Percentiles rank a stretch among this genome's conserved stretches.
Evolutionary conservation across 805 yeast genomes (phyloP).

Genomic region (Pichia cephalocereana): DNA sequence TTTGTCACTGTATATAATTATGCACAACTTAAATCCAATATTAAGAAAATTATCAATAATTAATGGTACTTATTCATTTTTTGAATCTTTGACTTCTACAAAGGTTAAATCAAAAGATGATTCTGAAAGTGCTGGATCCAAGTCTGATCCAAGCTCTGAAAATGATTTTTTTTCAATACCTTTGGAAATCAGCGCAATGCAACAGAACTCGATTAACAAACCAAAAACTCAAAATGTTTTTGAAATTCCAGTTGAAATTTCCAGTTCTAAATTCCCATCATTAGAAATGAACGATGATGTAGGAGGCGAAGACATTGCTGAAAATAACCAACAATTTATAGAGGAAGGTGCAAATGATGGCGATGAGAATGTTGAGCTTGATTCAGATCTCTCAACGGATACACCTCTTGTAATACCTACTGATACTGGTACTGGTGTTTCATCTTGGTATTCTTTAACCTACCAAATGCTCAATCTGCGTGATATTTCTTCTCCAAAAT

Average conservation of each 20-base stretch:
- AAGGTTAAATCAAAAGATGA: not conserved
- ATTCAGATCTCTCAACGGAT: not conserved
- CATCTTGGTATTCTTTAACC: constrained; percentile 26
- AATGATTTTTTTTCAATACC: not conserved
- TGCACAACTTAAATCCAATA: constrained; percentile 21
- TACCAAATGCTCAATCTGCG: constrained; percentile 24
- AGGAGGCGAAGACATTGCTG: not conserved
- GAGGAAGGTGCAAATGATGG: not conserved
- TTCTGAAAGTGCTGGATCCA: not conserved
- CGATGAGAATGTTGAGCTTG: not conserved
- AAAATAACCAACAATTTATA: not conserved
- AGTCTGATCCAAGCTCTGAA: not conserved
- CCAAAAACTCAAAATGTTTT: constrained; percentile 1
- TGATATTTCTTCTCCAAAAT: constrained; percentile 27
- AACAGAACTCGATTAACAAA: not conserved
- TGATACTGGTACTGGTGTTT: constrained; percentile 5
- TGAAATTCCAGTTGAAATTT: constrained; percentile 5
- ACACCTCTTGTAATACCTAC: not conserved
- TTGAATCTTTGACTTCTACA: constrained; percentile 5
- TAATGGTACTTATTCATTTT: constrained; percentile 2
- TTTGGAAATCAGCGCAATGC: not conserved
- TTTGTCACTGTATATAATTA: constrained; percentile 23
- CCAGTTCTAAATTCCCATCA: constrained; percentile 4
- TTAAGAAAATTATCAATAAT: constrained; percentile 11
- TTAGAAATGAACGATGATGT: not conserved